Evolutionary conservation across 192 early-diverging fungal genomes (phyloP), one percentile per base, ranked within the genome.

Genomic region (Pilaira anomala): DNA sequence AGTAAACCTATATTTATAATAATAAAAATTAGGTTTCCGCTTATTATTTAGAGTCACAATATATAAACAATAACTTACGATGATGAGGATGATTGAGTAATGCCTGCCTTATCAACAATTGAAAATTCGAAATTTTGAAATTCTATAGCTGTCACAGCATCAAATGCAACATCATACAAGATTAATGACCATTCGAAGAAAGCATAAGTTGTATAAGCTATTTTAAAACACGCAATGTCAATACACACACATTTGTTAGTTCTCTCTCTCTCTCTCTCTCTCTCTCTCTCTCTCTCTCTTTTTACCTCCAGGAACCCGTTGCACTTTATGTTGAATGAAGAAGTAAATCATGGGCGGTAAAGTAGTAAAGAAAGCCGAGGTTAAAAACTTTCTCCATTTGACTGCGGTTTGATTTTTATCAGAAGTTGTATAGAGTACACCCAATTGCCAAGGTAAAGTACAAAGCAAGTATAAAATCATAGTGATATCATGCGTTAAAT

Each of bases 161-260:
- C 89, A 63, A 86, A 91, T 60, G 82, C 79, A 16, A 92, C 85
- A 63, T 88, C 86, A 39, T 89, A 88, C n/a, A 88, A 26, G 49
- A 93, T 93, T 21, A 93, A 69, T 11, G 86, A 81, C 90, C 89
- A 93, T 62, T 91, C 90, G 64, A 91, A 93, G 76, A 91, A 91
- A 30, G 88, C 86, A 61, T 93, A 93, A 48, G 72, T 80, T 18
- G 87, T 90, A 62, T 92, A 90, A 2, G 91, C 91, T 75, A 69
- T 16, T 41, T 22, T 24, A 61, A 30, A 40, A 45, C 1, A 19
- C 2, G 4, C 18, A 33, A 40, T 14, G 14, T 8, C 26, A 8
- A 28, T 21, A 7, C 24, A 30, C 21, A 48, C 24, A 44, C 22
- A 3, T 5, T 26, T 19, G 1, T 18, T n/a, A n/a, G n/a, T 19